phyloP scores from a whole-genome alignment of 148 eudicot genomes.

The Fagopyrum tataricum region DNA sequence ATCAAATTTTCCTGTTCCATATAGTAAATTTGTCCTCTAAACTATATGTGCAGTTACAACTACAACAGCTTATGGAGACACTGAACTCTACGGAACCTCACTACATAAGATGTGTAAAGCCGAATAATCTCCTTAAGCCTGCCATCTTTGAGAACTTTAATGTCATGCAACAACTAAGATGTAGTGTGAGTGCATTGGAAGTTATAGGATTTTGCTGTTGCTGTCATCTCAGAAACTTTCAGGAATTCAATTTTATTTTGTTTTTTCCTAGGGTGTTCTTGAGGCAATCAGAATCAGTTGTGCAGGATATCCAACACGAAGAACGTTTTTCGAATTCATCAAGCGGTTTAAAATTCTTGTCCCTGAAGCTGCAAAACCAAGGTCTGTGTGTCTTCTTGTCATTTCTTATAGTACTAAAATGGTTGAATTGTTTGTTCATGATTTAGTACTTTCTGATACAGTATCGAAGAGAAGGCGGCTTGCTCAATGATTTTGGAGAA shows the following conservation, averaged over 20 bases:
- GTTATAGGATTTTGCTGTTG: background rate
- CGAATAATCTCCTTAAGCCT: slow-evolving; percentile 92
- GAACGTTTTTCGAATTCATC: slow-evolving; percentile 77
- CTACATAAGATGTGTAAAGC: slow-evolving; percentile 98
- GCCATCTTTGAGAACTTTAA: slow-evolving; percentile 90
- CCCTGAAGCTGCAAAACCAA: slow-evolving; percentile 66
- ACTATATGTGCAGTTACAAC: slow-evolving; percentile 61
- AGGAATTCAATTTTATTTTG: background rate
- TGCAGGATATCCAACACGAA: slow-evolving; percentile 94
- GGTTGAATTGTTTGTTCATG: background rate
- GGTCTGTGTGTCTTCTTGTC: slow-evolving; percentile 33
- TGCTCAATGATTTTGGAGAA: slow-evolving; percentile 79
- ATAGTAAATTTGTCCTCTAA: background rate
- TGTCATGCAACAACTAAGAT: slow-evolving; percentile 92
- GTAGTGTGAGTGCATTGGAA: slow-evolving; percentile 74
- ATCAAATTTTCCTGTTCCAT: background rate
- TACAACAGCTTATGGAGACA: slow-evolving; percentile 89
- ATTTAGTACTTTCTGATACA: slow-evolving; percentile 28
- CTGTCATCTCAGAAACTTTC: slow-evolving; percentile 15
- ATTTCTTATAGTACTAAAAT: background rate
- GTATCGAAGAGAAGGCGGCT: slow-evolving; percentile 59
- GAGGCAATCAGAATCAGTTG: slow-evolving; percentile 98
- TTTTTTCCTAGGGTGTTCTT: slow-evolving; percentile 74
- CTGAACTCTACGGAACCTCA: slow-evolving; percentile 96
- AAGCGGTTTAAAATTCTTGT: slow-evolving; percentile 81